phyloP scores from a whole-genome alignment of 2,329 filamentous ascomycete genomes.

The Xylaria sp. region DNA sequence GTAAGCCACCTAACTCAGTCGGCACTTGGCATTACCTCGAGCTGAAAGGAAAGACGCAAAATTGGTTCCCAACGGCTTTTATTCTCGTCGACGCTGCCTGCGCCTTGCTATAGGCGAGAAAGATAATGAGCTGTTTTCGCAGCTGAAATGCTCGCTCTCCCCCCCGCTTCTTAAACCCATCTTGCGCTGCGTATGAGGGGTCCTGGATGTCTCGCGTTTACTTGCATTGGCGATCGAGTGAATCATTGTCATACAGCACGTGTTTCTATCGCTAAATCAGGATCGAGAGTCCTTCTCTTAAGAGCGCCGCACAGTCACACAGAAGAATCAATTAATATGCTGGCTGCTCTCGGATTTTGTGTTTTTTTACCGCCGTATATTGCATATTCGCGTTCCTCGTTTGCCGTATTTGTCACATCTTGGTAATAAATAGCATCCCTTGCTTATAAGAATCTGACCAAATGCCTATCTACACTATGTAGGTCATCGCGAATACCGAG shows the following conservation, averaged over 20 bases:
- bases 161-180: neutral
- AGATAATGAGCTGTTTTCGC: conserved; percentile 6
- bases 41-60: too few species aligned
- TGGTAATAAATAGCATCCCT: conserved; percentile 24
- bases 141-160: conserved; percentile 12
- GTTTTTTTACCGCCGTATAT: conserved; percentile 17
- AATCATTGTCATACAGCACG: neutral
- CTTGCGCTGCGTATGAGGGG: neutral
- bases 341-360: neutral
- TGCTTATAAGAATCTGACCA: conserved; percentile 9
- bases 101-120: neutral
- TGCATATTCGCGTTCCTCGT: conserved; percentile 11
- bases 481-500: neutral
- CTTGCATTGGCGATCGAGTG: neutral
- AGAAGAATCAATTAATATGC: conserved; percentile 31
- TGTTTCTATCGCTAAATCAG: conserved; percentile 3
- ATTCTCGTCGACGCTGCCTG: neutral
- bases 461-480: neutral
- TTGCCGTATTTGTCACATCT: conserved; percentile 26
- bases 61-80: neutral
- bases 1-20: neutral
- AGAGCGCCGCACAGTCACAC: conserved; percentile 8
- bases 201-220: neutral
- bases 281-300: neutral
- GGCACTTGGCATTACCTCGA: neutral